These are phyloP conservation scores for Talaromyces borbonicus DNA, from an alignment of 495 filamentous ascomycete genomes.

Conservation along the genomic window DNA sequence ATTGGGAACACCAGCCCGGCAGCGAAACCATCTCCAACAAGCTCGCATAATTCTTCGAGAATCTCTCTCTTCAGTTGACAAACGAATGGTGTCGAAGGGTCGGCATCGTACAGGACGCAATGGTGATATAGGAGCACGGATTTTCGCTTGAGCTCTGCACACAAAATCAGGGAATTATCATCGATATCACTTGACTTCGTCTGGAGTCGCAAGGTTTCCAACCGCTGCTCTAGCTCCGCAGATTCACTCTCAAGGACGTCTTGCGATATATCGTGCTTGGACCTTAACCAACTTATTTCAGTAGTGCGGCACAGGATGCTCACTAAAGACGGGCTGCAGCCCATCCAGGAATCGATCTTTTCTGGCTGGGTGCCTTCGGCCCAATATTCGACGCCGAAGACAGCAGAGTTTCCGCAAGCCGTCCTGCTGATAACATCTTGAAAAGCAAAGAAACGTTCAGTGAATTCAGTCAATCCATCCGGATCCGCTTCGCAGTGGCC, in stretches of 20 bases:
- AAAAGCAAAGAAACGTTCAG: slow-evolving; percentile 38
- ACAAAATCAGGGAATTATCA: slow-evolving; percentile 20
- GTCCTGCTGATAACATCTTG: slow-evolving; percentile 41
- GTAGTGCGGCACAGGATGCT: slow-evolving; percentile 30
- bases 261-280: slow-evolving; percentile 16
- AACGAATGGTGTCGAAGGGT: slow-evolving; percentile 27
- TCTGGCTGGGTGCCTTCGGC: slow-evolving; percentile 19
- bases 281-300: slow-evolving; percentile 29
- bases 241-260: slow-evolving; percentile 6
- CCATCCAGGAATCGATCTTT: slow-evolving; percentile 36
- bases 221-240: slow-evolving; percentile 2
- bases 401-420: slow-evolving; percentile 30
- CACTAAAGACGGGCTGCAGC: slow-evolving; percentile 34
- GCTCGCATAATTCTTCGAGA: slow-evolving; percentile 10
- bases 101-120: slow-evolving; percentile 30
- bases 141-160: slow-evolving; percentile 33
- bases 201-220: slow-evolving; percentile 15
- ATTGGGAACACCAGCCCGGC: slow-evolving; percentile 34
- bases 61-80: slow-evolving; percentile 8
- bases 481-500: slow-evolving; percentile 3
- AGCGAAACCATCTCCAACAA: slow-evolving; percentile 22
- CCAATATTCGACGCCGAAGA: slow-evolving; percentile 37
- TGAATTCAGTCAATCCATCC: slow-evolving; percentile 26
- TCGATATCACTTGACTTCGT: slow-evolving; percentile 17
- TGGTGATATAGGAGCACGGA: slow-evolving; percentile 33